Base-by-base conservation (phyloP, 768 basidiomycete species). In the Tylopilus plumbeoviolaceoides region DNA sequence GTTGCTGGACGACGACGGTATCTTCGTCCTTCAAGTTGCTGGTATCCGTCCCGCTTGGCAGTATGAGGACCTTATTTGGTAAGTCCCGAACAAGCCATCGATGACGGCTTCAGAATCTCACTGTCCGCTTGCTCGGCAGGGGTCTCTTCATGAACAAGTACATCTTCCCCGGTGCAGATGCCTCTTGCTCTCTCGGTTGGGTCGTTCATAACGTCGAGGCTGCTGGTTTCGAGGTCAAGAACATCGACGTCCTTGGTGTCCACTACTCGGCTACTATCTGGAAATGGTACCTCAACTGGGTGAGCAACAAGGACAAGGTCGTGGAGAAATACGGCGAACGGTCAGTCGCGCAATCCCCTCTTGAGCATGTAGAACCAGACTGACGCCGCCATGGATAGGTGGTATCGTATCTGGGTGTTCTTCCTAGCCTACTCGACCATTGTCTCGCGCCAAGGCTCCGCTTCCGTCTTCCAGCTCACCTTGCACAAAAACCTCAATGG, bases 61-160 rank as follows among this genome's bases (percentile, higher is more conserved):
- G 69, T 98, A 86, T 60, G 97, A 99, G 75, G 97, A 99, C 68
- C 83, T 99, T 51, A 85, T 92, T 60, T 99, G 97, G 93, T 87
- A 62, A 36, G 73, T 69, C 11, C 48, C 47, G 47, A 5, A 28
- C 17, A 30, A 2, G 14, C 4, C 12, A 11, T 17, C 18, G 4
- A 25, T 30, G 8, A 5, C 1, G 18, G 25, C 3, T 5, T 4
- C 12, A 1, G 30, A 28, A 14, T 46, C 51, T 56, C n/a, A 61
- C 51, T 0, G 17, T 1, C 4, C 17, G 8, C 36, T 18, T 9
- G 5, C n/a, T 27, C 0, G 18, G 6, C 38, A 89, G 87, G 90
- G 94, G 93, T 59, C 78, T 95, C 21, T 95, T 95, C 77, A 95
- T 95, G 92, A 95, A 91, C 82, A 94, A 94, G 65, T 98, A 99